Percentiles rank a stretch among this genome's conserved stretches.
phyloP scores from a whole-genome alignment of 805 yeast genomes.

The Kodamaea sagamina region DNA sequence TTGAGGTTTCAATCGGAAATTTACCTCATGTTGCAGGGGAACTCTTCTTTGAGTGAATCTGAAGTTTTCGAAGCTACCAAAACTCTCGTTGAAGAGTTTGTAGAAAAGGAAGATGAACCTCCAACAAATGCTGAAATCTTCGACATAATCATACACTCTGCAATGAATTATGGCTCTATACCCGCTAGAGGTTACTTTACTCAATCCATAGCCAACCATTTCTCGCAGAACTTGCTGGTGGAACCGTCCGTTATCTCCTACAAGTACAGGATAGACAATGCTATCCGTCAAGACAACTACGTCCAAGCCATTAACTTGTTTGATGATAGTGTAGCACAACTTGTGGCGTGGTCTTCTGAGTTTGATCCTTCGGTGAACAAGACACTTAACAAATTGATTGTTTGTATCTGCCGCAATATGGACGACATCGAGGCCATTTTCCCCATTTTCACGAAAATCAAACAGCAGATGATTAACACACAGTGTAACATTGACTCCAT shows the following conservation, averaged over 20 bases:
- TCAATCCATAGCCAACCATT: conserved; percentile 18
- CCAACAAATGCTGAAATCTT: neutral
- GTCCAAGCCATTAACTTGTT: conserved; percentile 30
- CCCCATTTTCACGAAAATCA: conserved; percentile 35
- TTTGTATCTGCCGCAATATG: conserved; percentile 34
- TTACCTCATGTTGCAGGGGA: conserved; percentile 9
- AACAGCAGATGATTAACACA: conserved; percentile 36
- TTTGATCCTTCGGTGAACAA: conserved; percentile 40
- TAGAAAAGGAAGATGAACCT: conserved; percentile 7
- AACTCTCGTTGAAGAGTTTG: neutral
- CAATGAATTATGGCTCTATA: conserved; percentile 15
- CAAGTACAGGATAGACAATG: conserved; percentile 32
- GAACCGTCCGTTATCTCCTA: conserved; percentile 26
- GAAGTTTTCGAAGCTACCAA: conserved; percentile 3
- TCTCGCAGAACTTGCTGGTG: conserved; percentile 9
- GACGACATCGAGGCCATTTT: conserved; percentile 27
- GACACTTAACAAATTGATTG: conserved; percentile 47
- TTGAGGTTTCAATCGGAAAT: conserved; percentile 25
- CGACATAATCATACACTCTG: conserved; percentile 20
- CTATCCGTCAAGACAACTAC: conserved; percentile 22
- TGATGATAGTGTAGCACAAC: conserved; percentile 30
- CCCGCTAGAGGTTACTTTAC: conserved; percentile 25
- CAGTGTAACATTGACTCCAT: conserved; percentile 32
- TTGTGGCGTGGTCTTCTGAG: conserved; percentile 26
- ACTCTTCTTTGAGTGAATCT: neutral